Evolutionary conservation across 192 early-diverging fungal genomes (phyloP).

Genomic region (Coemansia sp.): DNA sequence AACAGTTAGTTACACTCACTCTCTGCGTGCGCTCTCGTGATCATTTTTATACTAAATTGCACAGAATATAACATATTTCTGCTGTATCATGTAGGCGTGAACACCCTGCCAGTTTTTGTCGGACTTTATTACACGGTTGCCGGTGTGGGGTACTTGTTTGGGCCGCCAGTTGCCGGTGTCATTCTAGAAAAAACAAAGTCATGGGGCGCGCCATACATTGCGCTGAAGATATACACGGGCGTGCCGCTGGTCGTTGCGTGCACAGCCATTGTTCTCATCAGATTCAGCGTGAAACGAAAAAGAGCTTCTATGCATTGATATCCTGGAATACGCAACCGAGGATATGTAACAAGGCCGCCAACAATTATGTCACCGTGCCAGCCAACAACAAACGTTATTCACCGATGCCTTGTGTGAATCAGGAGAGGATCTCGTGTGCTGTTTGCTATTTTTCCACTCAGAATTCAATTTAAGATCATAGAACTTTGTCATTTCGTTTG

Average conservation of each 20-base stretch:
- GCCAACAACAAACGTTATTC: neutral
- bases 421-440: too few species aligned
- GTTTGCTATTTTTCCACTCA: too few species aligned
- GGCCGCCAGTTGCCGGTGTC: slow-evolving; percentile 50
- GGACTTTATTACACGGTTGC: slow-evolving; percentile 51
- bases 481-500: neutral
- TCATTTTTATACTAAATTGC: slow-evolving; percentile 7
- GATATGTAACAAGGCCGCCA: neutral
- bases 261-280: slow-evolving; percentile 41
- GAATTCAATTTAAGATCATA: neutral
- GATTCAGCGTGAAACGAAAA: slow-evolving; percentile 15
- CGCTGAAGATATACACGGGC: slow-evolving; percentile 46
- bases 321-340: neutral
- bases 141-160: slow-evolving; percentile 49
- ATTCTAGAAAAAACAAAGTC: slow-evolving; percentile 51
- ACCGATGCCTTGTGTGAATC: too few species aligned
- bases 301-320: neutral
- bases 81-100: slow-evolving; percentile 36
- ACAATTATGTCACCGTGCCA: neutral
- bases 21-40: neutral
- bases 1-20: neutral
- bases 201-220: slow-evolving; percentile 52
- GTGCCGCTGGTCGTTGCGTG: slow-evolving; percentile 47
- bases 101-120: slow-evolving; percentile 51
- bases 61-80: neutral